Percentiles rank a stretch among this genome's conserved stretches.
Evolutionary conservation across 2,329 filamentous ascomycete genomes (phyloP).

Genomic region (Apiospora sp.): DNA sequence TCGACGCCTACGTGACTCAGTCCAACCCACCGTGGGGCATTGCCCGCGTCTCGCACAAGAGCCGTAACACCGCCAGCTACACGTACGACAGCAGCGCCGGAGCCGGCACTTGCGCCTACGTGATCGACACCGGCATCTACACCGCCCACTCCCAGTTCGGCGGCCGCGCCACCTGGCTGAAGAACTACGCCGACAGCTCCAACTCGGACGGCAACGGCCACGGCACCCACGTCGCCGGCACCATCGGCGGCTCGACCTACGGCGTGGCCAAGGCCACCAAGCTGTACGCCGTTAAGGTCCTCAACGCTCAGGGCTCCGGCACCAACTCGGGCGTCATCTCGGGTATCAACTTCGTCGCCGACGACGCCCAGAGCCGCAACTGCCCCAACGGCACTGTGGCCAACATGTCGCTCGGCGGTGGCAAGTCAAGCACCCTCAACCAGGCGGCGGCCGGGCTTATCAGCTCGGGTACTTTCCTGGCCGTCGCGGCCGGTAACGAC

Average conservation of each 20-base stretch:
- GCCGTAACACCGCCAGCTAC: constrained; percentile 32
- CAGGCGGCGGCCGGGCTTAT: constrained; percentile 56
- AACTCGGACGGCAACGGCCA: constrained; percentile 54
- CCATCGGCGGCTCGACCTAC: constrained; percentile 50
- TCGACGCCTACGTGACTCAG: constrained; percentile 31
- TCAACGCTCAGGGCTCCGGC: constrained; percentile 47
- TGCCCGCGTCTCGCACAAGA: constrained; percentile 30
- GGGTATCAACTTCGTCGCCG: constrained; percentile 52
- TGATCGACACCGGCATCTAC: constrained; percentile 55
- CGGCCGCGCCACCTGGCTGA: constrained; percentile 50
- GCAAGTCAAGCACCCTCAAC: constrained; percentile 56
- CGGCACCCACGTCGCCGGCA: constrained; percentile 57
- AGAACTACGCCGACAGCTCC: constrained; percentile 45
- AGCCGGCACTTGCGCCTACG: constrained; percentile 45
- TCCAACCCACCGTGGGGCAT: constrained; percentile 30
- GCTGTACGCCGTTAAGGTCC: constrained; percentile 55
- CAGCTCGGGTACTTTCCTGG: constrained; percentile 57
- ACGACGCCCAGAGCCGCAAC: constrained; percentile 44
- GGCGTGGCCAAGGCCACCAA: constrained; percentile 56
- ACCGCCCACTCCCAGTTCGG: constrained; percentile 44
- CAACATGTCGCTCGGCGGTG: constrained; percentile 65
- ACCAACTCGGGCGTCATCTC: constrained; percentile 51
- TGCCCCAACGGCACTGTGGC: constrained; percentile 57
- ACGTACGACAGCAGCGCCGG: constrained; percentile 38
- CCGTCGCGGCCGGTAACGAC: constrained; percentile 64